These are phyloP conservation scores for Flaveria brownii DNA, from an alignment of 129 eudicot species.

Conservation along the genomic window DNA sequence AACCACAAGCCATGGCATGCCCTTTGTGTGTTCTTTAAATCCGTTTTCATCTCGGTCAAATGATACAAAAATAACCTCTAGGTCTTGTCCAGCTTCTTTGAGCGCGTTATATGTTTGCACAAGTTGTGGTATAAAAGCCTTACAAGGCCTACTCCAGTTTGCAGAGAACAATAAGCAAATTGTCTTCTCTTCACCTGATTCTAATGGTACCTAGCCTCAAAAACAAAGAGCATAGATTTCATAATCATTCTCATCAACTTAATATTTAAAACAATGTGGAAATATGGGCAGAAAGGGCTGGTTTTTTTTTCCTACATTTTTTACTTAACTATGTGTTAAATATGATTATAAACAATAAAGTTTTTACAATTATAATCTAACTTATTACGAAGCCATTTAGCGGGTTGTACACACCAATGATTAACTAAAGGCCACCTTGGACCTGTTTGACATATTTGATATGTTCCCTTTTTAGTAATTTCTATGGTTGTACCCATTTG, in stretches of 20 bases:
- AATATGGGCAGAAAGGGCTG: not conserved
- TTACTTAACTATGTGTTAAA: not conserved
- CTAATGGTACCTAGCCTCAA: constrained; percentile 38
- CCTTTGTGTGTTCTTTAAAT: constrained; percentile 41
- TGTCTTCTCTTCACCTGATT: constrained; percentile 41
- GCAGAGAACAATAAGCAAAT: constrained; percentile 57
- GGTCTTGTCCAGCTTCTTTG: constrained; percentile 27
- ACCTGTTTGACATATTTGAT: not conserved
- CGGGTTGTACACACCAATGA: not conserved
- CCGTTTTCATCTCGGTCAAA: constrained; percentile 50
- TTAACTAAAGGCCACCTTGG: not conserved
- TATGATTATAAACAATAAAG: not conserved
- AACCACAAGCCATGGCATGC: constrained; percentile 61
- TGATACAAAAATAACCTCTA: constrained; percentile 48
- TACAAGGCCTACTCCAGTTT: constrained; percentile 60
- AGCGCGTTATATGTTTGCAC: constrained; percentile 41
- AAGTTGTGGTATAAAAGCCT: constrained; percentile 43
- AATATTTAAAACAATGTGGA: not conserved
- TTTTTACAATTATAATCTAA: not conserved
- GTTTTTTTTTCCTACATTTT: not conserved
- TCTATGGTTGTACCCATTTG: not conserved
- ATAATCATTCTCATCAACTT: not conserved
- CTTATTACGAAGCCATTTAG: constrained; percentile 2
- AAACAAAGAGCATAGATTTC: constrained; percentile 5
- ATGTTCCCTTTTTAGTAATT: not conserved